phyloP scores from a whole-genome alignment of 1,284 basidiomycete genomes.

The Phylloporus sp. region DNA sequence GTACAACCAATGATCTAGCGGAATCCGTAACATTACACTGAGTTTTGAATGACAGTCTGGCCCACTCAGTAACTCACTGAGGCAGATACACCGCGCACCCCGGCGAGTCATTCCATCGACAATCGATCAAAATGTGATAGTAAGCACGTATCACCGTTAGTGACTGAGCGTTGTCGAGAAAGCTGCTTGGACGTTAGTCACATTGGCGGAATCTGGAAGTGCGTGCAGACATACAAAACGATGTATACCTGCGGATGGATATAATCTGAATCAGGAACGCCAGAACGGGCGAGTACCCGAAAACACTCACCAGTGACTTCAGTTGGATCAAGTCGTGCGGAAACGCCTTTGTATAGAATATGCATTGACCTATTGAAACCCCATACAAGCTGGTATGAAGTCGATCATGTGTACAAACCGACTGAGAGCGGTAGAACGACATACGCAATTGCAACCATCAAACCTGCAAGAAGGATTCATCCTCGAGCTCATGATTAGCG shows the following conservation, averaged over 20 bases:
- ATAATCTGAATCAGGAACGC: neutral
- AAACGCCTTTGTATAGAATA: conserved; percentile 23
- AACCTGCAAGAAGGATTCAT: conserved; percentile 9
- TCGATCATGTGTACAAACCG: neutral
- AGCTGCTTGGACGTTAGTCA: conserved; percentile 13
- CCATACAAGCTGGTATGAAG: conserved; percentile 22
- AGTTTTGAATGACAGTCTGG: neutral
- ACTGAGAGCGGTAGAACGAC: neutral
- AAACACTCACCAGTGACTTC: conserved; percentile 12
- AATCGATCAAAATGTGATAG: conserved; percentile 10
- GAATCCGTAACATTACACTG: neutral
- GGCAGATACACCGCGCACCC: conserved; percentile 11
- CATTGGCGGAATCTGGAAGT: neutral
- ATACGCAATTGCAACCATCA: conserved; percentile 7
- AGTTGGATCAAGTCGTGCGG: conserved; percentile 18
- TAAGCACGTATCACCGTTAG: neutral
- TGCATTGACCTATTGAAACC: conserved; percentile 16
- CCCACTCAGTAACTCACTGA: conserved; percentile 11
- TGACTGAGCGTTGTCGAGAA: conserved; percentile 18
- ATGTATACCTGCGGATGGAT: conserved; percentile 10
- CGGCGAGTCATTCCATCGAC: conserved; percentile 1
- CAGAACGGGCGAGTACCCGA: neutral
- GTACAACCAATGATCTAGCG: conserved; percentile 9
- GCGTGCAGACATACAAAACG: conserved; percentile 11
- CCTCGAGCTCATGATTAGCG: no score